A percentile compares a stretch with the other conserved stretches of the same genome.
Evolutionary conservation across 2,329 filamentous ascomycete genomes (phyloP).

Genomic region (Diplodia scrobiculata): DNA sequence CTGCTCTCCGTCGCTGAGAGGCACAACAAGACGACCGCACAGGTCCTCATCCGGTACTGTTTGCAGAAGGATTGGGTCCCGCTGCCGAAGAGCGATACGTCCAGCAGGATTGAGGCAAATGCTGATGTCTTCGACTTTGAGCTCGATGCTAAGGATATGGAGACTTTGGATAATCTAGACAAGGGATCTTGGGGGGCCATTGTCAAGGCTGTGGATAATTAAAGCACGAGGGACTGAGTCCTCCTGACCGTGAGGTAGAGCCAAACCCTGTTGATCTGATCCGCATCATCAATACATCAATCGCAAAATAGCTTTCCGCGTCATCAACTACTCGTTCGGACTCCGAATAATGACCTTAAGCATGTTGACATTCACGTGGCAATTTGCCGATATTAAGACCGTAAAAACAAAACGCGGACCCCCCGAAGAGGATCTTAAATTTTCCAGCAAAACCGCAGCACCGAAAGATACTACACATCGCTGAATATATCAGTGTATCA

Average conservation of each 20-base stretch:
- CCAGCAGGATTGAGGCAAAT: conserved; percentile 42
- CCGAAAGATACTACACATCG: too few relatives aligned
- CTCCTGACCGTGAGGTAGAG: not conserved
- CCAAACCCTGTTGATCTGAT: not conserved
- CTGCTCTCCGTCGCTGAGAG: conserved; percentile 68
- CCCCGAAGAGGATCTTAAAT: too few relatives aligned
- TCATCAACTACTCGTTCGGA: not conserved
- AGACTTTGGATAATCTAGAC: conserved; percentile 41
- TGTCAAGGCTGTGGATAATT: conserved; percentile 39
- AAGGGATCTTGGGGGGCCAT: conserved; percentile 41
- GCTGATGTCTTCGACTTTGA: conserved; percentile 44
- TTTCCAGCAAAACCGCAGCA: too few relatives aligned
- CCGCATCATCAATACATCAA: not conserved
- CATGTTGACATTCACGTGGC: too few relatives aligned
- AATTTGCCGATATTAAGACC: too few relatives aligned
- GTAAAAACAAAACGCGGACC: too few relatives aligned
- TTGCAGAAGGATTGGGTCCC: conserved; percentile 66
- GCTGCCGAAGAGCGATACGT: conserved; percentile 46
- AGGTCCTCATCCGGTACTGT: conserved; percentile 78
- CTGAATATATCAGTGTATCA: too few relatives aligned
- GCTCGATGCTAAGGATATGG: conserved; percentile 43
- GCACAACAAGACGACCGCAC: conserved; percentile 71
- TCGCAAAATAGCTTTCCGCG: not conserved
- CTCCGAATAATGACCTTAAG: too few relatives aligned
- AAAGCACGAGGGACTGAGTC: not conserved